Evolutionary conservation across 2,329 filamentous ascomycete genomes (phyloP).

Genomic region (Fusarium sp.): DNA sequence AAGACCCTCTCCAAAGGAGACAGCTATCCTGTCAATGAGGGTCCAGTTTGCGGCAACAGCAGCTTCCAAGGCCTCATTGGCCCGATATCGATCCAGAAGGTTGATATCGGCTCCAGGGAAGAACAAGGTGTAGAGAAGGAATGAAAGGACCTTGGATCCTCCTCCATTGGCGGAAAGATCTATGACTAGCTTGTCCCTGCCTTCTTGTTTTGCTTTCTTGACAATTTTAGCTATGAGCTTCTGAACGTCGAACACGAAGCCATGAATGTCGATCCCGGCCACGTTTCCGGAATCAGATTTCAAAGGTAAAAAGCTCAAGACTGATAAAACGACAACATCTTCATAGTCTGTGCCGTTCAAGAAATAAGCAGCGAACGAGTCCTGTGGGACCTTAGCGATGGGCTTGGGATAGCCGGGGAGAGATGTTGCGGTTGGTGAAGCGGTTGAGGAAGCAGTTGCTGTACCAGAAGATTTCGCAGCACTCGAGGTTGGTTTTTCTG

Average conservation of each 20-base stretch:
- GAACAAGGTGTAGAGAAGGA: conserved; percentile 29
- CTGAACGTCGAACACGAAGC: conserved; percentile 25
- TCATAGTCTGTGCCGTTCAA: conserved; percentile 30
- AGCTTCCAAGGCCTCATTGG: conserved; percentile 28
- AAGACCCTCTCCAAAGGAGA: conserved; percentile 19
- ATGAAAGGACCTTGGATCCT: conserved; percentile 27
- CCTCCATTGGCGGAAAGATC: conserved; percentile 39
- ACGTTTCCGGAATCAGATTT: neutral
- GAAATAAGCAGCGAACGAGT: conserved; percentile 32
- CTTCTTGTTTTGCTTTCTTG: conserved; percentile 26
- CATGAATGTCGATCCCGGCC: conserved; percentile 12
- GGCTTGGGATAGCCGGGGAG: conserved; percentile 25
- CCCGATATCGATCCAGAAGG: conserved; percentile 31
- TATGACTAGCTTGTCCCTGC: conserved; percentile 40
- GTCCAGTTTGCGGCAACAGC: conserved; percentile 29
- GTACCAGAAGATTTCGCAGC: neutral
- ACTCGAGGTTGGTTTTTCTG: neutral
- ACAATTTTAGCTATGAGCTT: conserved; percentile 29
- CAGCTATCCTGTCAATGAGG: conserved; percentile 8
- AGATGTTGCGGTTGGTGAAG: neutral
- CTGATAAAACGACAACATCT: conserved; percentile 36
- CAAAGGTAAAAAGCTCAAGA: conserved; percentile 40
- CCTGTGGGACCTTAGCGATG: conserved; percentile 21
- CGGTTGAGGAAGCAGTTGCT: neutral
- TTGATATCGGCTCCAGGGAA: conserved; percentile 35